phyloP scores from a whole-genome alignment of 2,329 filamentous ascomycete species.

The Phialophora chinensis region DNA sequence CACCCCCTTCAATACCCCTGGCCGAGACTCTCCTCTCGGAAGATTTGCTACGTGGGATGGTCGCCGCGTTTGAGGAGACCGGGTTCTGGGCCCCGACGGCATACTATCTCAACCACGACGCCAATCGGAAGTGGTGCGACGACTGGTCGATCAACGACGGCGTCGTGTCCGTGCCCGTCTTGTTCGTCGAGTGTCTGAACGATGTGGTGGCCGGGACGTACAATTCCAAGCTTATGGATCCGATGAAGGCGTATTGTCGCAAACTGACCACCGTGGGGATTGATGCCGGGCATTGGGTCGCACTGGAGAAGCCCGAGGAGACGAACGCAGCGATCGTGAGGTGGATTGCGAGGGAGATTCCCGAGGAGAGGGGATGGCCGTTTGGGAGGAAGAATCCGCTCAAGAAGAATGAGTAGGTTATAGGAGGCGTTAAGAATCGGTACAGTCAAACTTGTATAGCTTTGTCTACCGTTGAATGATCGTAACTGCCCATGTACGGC shows the following conservation, averaged over 20 bases:
- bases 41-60: slow-evolving; percentile 20
- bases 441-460: too few species aligned
- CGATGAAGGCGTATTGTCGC: slow-evolving; percentile 31
- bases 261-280: slow-evolving; percentile 27
- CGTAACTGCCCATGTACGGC: too few species aligned
- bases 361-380: slow-evolving; percentile 25
- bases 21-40: neutral
- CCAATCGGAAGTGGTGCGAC: slow-evolving; percentile 51
- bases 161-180: slow-evolving; percentile 26
- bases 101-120: slow-evolving; percentile 54
- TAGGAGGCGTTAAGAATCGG: neutral
- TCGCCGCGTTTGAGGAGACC: slow-evolving; percentile 45
- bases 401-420: slow-evolving; percentile 13
- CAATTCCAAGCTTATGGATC: slow-evolving; percentile 19
- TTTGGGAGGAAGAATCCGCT: slow-evolving; percentile 23
- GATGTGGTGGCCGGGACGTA: slow-evolving; percentile 23
- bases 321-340: slow-evolving; percentile 61
- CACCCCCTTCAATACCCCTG: slow-evolving; percentile 16
- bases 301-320: slow-evolving; percentile 73
- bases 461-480: too few species aligned
- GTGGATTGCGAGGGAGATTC: slow-evolving; percentile 28
- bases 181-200: slow-evolving; percentile 31
- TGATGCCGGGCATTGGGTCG: slow-evolving; percentile 74
- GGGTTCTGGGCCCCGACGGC: slow-evolving; percentile 49
- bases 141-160: slow-evolving; percentile 47